Percentiles rank a stretch among this genome's conserved stretches.
Evolutionary conservation across 345 rosid genomes (phyloP).

Genomic region (Isatis tinctoria): DNA sequence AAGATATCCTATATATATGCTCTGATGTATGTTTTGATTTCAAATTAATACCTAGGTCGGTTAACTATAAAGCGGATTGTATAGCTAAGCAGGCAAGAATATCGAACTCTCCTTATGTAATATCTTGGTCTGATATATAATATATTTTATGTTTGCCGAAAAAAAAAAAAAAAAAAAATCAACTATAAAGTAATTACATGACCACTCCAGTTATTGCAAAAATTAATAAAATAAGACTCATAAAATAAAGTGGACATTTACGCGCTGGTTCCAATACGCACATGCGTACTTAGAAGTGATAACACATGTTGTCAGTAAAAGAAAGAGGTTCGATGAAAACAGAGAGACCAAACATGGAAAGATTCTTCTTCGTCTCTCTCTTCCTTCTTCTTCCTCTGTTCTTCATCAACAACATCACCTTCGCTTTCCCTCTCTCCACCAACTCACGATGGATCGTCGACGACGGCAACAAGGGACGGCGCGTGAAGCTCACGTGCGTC

Average conservation of each 20-base stretch:
- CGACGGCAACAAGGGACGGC: constrained; percentile 30
- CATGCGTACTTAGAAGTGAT: background rate
- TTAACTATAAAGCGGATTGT: too few species aligned
- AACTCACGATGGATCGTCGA: constrained; percentile 59
- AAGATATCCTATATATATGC: too few species aligned
- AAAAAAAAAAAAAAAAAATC: background rate
- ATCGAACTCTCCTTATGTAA: too few species aligned
- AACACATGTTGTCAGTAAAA: background rate
- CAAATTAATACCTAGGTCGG: too few species aligned
- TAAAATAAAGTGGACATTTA: background rate
- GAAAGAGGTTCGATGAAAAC: background rate
- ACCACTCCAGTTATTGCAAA: background rate
- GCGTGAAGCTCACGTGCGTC: constrained; percentile 68
- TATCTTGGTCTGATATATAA: too few species aligned
- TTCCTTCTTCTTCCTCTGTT: background rate
- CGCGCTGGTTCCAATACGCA: background rate
- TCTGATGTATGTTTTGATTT: too few species aligned
- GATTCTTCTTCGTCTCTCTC: background rate
- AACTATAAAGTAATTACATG: background rate
- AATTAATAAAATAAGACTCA: too few species aligned
- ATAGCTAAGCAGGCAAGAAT: too few species aligned
- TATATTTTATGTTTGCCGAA: too few species aligned
- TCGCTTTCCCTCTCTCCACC: constrained; percentile 50
- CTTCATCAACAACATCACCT: background rate
- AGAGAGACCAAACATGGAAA: constrained; percentile 3